A percentile compares a stretch with the other conserved stretches of the same genome.
These are phyloP conservation scores for Aspergillus felis DNA, from an alignment of 2,329 filamentous ascomycete genomes.

Conservation along the genomic window DNA sequence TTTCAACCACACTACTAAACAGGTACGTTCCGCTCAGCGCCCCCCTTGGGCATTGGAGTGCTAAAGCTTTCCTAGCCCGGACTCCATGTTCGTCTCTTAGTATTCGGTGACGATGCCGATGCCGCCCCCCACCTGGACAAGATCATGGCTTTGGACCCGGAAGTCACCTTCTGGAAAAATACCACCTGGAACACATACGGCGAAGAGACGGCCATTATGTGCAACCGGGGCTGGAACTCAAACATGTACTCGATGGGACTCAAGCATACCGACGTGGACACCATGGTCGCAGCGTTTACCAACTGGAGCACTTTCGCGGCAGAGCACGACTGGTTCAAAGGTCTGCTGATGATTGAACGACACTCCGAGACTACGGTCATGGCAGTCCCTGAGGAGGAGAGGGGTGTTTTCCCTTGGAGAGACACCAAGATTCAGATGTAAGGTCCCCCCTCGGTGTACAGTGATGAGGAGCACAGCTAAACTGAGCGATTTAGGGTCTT, in stretches of 20 bases:
- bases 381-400: not conserved
- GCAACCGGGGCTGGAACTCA: not conserved
- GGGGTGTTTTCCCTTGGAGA: not conserved
- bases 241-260: not conserved
- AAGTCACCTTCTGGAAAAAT: not conserved
- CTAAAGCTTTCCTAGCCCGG: not conserved
- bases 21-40: not conserved
- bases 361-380: not conserved
- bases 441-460: not conserved
- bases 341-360: not conserved
- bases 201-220: not conserved
- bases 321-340: not conserved
- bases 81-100: not conserved
- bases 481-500: not conserved
- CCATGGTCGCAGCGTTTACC: not conserved
- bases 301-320: not conserved
- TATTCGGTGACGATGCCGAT: not conserved
- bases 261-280: not conserved
- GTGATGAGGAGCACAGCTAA: not conserved
- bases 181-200: not conserved
- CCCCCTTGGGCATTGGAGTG: not conserved
- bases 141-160: not conserved
- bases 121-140: not conserved
- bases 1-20: not conserved
- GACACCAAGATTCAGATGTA: not conserved